phyloP scores from a whole-genome alignment of 164 flowering plant genomes.

The Macadamia tetraphylla region DNA sequence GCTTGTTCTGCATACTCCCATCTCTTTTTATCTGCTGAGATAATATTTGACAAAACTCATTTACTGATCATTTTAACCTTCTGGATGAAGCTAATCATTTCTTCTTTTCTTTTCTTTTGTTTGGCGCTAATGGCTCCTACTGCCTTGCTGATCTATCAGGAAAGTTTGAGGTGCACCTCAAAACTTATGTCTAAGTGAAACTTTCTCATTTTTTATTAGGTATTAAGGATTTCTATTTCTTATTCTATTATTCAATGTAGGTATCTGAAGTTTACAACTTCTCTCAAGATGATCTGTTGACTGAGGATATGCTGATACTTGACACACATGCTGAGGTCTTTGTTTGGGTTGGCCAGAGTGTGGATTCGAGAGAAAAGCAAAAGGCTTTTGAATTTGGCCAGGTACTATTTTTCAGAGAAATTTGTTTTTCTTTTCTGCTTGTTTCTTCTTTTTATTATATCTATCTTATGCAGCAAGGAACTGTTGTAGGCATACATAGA shows the following conservation, averaged over 20 bases:
- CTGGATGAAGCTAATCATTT: constrained; percentile 9
- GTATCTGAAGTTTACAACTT: constrained; percentile 88
- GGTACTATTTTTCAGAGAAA: constrained; percentile 36
- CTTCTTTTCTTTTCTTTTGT: constrained; percentile 14
- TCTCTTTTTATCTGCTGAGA: not conserved
- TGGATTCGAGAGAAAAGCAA: constrained; percentile 84
- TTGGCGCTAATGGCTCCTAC: constrained; percentile 2
- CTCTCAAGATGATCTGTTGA: constrained; percentile 91
- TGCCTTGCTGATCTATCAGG: constrained; percentile 55
- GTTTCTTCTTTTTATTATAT: not conserved
- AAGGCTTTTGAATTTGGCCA: constrained; percentile 84
- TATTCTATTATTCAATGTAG: constrained; percentile 31
- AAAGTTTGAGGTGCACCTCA: constrained; percentile 76
- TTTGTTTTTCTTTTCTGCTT: not conserved
- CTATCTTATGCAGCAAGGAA: constrained; percentile 7
- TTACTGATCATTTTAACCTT: not conserved
- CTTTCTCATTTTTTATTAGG: not conserved
- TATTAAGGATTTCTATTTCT: not conserved
- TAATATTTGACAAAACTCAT: not conserved
- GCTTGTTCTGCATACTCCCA: not conserved
- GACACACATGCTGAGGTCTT: constrained; percentile 97
- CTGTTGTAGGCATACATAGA: constrained; percentile 71
- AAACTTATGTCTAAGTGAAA: not conserved
- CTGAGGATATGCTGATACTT: constrained; percentile 89
- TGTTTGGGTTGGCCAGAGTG: constrained; percentile 94